phyloP scores from a whole-genome alignment of 2,329 filamentous ascomycete genomes.

The Venturia pyrina region DNA sequence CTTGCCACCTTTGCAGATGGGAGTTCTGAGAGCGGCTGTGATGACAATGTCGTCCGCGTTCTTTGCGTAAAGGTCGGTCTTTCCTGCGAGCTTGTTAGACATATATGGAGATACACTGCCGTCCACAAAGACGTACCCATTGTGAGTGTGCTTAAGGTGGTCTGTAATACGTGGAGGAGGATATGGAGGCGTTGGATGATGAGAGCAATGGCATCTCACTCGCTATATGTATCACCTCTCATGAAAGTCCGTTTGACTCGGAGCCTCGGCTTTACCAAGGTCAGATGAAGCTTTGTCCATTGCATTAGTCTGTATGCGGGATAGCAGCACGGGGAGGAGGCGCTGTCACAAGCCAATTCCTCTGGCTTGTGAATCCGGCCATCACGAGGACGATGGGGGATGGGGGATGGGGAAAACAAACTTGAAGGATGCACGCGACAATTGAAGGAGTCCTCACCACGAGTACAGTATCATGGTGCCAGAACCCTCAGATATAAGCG shows the following conservation, averaged over 20 bases:
- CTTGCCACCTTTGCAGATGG: conserved; percentile 87
- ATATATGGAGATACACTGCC: neutral
- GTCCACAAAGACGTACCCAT: neutral
- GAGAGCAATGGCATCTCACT: neutral
- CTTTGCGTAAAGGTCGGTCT: neutral
- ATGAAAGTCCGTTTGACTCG: neutral
- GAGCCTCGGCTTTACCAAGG: neutral
- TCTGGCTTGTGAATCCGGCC: neutral
- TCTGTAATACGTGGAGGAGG: neutral
- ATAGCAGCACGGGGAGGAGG: neutral
- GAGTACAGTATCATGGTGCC: neutral
- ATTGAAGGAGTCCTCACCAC: neutral
- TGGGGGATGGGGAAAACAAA: too few species aligned
- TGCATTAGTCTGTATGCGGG: neutral
- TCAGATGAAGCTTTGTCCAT: neutral
- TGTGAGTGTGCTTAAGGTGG: neutral
- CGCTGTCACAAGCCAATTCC: neutral
- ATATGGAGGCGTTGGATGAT: neutral
- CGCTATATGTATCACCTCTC: neutral
- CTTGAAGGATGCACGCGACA: too few species aligned
- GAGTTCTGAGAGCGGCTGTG: conserved; percentile 81
- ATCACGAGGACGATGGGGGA: neutral
- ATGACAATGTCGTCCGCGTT: conserved; percentile 52
- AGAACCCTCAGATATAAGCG: too few species aligned
- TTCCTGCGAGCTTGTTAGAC: neutral